Evolutionary conservation across 106 monocot species (phyloP), one percentile per base, ranked within the genome.

Genomic region (Dactylorhiza incarnata): DNA sequence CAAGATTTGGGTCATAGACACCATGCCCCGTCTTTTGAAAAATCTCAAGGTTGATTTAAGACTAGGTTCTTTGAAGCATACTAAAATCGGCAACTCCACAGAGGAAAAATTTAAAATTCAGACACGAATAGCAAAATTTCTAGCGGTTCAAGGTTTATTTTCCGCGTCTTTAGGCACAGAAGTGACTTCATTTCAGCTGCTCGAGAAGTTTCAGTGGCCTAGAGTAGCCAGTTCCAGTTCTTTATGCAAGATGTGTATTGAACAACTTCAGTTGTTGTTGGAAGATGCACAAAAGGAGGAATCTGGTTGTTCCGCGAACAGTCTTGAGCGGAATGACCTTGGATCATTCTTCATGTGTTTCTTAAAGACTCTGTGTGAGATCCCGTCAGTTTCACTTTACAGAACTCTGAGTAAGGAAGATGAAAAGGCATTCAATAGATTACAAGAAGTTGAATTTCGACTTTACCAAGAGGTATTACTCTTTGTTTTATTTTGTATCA

Each of bases 171-270:
- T 99, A 44, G 97, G 97, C 29, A 94, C 86, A 58, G 97, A 94
- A 80, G 85, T 99, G 7, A 99, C 94, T 23, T 99, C 97, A 17
- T 99, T 99, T 81, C 94, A 99, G 78, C 75, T 99, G 79, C 89
- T 89, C 77, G 97, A 99, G 81, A 99, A 89, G 72, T 99, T 99
- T 70, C 91, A 84, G 76, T 99, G 97, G 97, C 97, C 94, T 25
- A 99, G 90, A 78, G 73, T 77, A 72, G 86, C 91, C 14, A 94
- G 74, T 63, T 88, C 94, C 16, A 83, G 83, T 78, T 84, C 88
- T 72, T 66, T 91, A 52, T 84, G 94, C 52, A 91, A 54, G 70
- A 72, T 78, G 76, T 99, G 97, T 63, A 91, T 99, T 76, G 85
- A 94, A 45, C 84, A 92, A 66, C 83, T 99, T 74, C 91, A 94